These are phyloP conservation scores for Zoysia matrella DNA, from an alignment of 202 grass and related monocot genomes.

Conservation along the genomic window DNA sequence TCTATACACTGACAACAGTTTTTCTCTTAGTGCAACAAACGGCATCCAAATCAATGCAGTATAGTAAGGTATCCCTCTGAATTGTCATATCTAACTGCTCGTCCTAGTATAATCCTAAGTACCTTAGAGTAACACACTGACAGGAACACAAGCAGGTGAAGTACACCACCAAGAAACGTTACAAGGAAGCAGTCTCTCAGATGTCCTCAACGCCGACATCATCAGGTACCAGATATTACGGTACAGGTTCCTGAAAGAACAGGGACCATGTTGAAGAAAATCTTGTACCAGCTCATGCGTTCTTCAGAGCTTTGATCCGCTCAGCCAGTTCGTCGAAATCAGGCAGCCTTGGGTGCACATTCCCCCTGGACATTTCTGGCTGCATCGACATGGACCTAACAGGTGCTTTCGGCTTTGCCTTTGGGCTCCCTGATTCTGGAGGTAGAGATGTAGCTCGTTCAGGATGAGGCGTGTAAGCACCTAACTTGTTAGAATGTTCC, in stretches of 20 bases:
- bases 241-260: slow-evolving; percentile 12
- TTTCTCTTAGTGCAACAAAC: slow-evolving; percentile 41
- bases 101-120: background rate
- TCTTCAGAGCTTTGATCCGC: slow-evolving; percentile 65
- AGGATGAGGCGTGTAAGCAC: slow-evolving; percentile 18
- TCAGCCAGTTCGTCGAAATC: slow-evolving; percentile 83
- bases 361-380: slow-evolving; percentile 60
- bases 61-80: slow-evolving; percentile 40
- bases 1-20: slow-evolving; percentile 41
- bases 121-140: background rate
- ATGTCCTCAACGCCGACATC: slow-evolving; percentile 19
- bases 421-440: slow-evolving; percentile 41
- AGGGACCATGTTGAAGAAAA: background rate
- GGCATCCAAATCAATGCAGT: slow-evolving; percentile 23
- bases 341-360: slow-evolving; percentile 76
- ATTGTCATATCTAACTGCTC: slow-evolving; percentile 11
- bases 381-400: slow-evolving; percentile 63
- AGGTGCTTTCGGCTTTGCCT: slow-evolving; percentile 30
- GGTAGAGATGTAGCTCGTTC: slow-evolving; percentile 58
- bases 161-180: slow-evolving; percentile 36
- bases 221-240: slow-evolving; percentile 6
- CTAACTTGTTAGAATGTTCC: slow-evolving; percentile 31
- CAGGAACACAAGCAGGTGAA: slow-evolving; percentile 18
- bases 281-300: slow-evolving; percentile 30
- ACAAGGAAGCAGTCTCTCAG: background rate